Base-by-base conservation (phyloP, 2,329 filamentous ascomycete species). In the Aureobasidium mangrovei region DNA sequence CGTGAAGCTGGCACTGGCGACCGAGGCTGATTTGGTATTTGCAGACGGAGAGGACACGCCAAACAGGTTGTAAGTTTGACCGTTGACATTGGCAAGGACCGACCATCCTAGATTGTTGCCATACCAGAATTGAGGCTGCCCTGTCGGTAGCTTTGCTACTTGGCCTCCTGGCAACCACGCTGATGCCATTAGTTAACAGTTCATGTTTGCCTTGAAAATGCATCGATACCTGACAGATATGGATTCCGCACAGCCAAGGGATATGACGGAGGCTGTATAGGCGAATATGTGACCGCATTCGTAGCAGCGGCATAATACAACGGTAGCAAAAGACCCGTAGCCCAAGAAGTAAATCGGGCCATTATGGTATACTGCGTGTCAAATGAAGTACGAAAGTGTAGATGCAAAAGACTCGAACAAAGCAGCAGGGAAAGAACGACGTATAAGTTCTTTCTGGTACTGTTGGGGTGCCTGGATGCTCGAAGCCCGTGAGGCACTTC, bases 211-310 rank as follows among this genome's bases (percentile, higher is more conserved):
- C 28, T 18, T 18, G 42, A 18, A 33, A 32, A 28, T 44, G 36
- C 5, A 10, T 7, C 24, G 9, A 12, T 56, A 65, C 64, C 61
- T 47, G 70, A 73, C 12, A 73, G 63, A 57, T 73, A 74, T 35
- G 71, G 71, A 56, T 69, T 72, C 36, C 68, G 67, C 12, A 74
- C 72, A 7, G 71, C 72, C 43, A 74, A 58, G 2, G 72, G 72
- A 59, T 73, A 74, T 1, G 72, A 73, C 4, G 72, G 72, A 7
- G 72, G 70, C 27, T 64, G 57, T 4, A 67, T 56, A 44, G 65
- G 65, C 4, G 62, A 59, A 46, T 60, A 64, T 4, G 49, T 28
- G 26, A 44, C 27, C 36, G 47, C 27, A 28, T 2, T 18, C 7
- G 47, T 12, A 4, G 38, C 9, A 41, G 26, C 33, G 26, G 26